These are phyloP conservation scores for Aechmea fasciata DNA, from an alignment of 176 grass and related monocot genomes.

Conservation along the genomic window DNA sequence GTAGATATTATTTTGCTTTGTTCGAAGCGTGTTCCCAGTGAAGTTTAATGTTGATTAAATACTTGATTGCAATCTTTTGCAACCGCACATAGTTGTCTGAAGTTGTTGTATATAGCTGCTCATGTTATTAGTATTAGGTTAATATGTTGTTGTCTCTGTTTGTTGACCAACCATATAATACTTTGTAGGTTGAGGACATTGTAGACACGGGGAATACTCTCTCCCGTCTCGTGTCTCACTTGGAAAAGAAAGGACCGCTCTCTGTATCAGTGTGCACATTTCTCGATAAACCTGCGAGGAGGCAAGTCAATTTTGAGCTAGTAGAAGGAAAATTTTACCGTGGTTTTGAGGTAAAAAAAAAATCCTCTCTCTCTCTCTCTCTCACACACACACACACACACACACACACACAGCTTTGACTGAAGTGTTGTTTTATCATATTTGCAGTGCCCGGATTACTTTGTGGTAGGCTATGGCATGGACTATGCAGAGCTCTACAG, in stretches of 20 bases:
- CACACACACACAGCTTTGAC: neutral
- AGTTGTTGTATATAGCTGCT: no score
- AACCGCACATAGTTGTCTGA: no score
- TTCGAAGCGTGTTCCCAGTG: no score
- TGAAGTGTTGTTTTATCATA: conserved; percentile 6
- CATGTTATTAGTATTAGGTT: neutral
- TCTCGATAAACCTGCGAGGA: conserved; percentile 86
- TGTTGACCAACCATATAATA: conserved; percentile 1
- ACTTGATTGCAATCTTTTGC: no score
- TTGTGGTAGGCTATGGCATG: conserved; percentile 95
- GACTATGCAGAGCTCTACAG: conserved; percentile 86
- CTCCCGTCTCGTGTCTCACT: conserved; percentile 58
- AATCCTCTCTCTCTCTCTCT: neutral
- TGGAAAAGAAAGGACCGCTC: conserved; percentile 62
- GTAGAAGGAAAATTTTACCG: conserved; percentile 75
- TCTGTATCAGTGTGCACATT: conserved; percentile 83
- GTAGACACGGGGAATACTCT: conserved; percentile 90
- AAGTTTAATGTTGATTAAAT: no score
- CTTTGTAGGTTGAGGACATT: conserved; percentile 81
- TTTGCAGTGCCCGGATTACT: conserved; percentile 83
- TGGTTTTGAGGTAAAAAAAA: conserved; percentile 62
- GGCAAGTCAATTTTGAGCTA: conserved; percentile 50
- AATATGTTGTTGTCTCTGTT: conserved; percentile 1
- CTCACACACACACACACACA: no score
- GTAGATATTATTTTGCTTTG: no score